These are phyloP conservation scores for Aspergillus sp. DNA, from an alignment of 2,329 filamentous ascomycete species.

Conservation along the genomic window DNA sequence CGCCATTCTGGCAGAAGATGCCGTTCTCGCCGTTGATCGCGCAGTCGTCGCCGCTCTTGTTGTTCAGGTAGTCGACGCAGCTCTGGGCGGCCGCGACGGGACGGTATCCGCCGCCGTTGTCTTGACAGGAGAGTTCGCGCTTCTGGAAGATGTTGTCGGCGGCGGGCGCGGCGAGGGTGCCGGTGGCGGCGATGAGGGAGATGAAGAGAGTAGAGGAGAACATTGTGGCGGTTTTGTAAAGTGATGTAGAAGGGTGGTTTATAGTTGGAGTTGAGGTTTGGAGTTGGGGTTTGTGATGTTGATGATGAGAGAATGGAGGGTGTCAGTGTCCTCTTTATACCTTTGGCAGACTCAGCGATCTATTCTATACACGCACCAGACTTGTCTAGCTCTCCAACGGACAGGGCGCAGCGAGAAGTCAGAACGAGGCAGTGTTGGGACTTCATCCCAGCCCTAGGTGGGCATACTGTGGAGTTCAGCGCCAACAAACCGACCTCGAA, in stretches of 20 bases:
- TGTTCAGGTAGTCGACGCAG: constrained; percentile 6
- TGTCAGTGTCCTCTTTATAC: neutral
- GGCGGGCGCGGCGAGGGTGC: neutral
- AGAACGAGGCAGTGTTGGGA: neutral
- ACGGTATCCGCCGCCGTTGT: constrained; percentile 4
- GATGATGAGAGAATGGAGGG: neutral
- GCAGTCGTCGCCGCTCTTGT: neutral
- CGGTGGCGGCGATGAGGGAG: neutral
- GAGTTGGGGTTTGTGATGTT: neutral
- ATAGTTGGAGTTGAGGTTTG: no score
- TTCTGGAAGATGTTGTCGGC: neutral
- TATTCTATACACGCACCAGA: no score
- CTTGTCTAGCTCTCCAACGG: no score
- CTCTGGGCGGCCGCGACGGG: constrained; percentile 2
- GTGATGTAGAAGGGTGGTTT: no score
- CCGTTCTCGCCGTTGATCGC: neutral
- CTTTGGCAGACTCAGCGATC: neutral
- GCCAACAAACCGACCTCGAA: neutral
- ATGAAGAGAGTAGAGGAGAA: neutral
- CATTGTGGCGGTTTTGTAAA: neutral
- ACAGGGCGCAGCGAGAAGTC: neutral
- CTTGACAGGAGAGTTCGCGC: constrained; percentile 4
- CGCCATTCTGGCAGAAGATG: neutral
- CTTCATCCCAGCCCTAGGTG: neutral
- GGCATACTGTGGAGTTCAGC: neutral